Evolutionary conservation across 2,329 filamentous ascomycete genomes (phyloP).

Genomic region (Botryotinia convoluta): DNA sequence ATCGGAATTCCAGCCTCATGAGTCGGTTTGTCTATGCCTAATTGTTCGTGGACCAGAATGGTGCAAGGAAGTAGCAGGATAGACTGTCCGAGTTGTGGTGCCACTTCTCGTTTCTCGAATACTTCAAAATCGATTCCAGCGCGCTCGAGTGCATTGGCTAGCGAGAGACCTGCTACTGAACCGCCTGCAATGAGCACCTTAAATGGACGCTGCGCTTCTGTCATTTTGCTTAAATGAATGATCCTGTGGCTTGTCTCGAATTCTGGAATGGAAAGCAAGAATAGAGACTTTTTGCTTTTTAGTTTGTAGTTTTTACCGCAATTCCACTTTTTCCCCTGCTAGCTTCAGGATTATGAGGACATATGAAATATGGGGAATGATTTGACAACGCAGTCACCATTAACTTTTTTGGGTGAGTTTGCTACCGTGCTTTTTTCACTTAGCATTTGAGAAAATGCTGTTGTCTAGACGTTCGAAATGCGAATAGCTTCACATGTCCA

Average conservation of each 20-base stretch:
- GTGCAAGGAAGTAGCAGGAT: constrained; percentile 42
- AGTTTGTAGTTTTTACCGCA: not conserved
- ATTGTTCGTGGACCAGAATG: constrained; percentile 49
- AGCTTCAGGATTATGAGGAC: not conserved
- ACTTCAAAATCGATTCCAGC: constrained; percentile 30
- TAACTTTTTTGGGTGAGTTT: not conserved
- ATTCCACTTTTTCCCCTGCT: not conserved
- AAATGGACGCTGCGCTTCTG: constrained; percentile 20
- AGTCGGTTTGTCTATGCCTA: constrained; percentile 32
- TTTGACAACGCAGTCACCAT: not conserved
- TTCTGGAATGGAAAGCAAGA: not conserved
- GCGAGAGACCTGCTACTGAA: constrained; percentile 28
- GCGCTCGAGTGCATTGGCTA: constrained; percentile 28
- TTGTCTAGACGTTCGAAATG: not conserved
- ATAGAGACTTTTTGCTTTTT: not conserved
- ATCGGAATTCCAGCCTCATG: constrained; percentile 15
- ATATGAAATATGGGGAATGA: not conserved
- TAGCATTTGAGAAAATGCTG: not conserved
- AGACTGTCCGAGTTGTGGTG: constrained; percentile 28
- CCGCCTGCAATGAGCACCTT: constrained; percentile 30
- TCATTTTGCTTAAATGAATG: not conserved
- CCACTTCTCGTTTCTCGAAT: constrained; percentile 29
- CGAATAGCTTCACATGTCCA: not conserved
- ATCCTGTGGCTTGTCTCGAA: not conserved
- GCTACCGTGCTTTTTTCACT: not conserved